phyloP scores from a whole-genome alignment of 1,284 basidiomycete species.

The Retiboletus flavoniger region DNA sequence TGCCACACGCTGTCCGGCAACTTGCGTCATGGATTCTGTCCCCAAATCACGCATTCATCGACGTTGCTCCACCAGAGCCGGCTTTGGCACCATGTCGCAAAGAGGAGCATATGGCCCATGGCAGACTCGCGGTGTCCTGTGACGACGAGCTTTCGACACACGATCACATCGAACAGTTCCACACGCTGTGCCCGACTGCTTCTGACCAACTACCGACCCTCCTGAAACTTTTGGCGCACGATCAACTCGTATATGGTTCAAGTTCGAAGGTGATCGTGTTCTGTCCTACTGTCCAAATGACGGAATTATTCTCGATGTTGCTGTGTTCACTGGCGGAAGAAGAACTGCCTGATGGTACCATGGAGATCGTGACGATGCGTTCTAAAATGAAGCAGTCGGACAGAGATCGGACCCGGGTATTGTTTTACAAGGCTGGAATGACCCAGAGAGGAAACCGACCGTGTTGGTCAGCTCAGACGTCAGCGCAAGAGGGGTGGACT shows the following conservation, averaged over 20 bases:
- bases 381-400: conserved; percentile 67
- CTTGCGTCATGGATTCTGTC: conserved; percentile 55
- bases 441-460: conserved; percentile 36
- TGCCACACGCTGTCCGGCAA: conserved; percentile 63
- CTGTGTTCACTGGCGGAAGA: conserved; percentile 49
- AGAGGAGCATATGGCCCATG: not conserved
- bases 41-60: conserved; percentile 59
- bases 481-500: conserved; percentile 88
- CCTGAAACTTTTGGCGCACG: conserved; percentile 81
- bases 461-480: conserved; percentile 89
- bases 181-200: conserved; percentile 70
- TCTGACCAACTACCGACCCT: conserved; percentile 79
- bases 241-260: conserved; percentile 76
- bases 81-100: conserved; percentile 17
- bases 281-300: conserved; percentile 87
- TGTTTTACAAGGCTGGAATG: conserved; percentile 63
- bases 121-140: not conserved
- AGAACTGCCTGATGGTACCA: conserved; percentile 50
- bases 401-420: conserved; percentile 16
- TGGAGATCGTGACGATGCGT: conserved; percentile 82
- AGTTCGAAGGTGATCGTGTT: conserved; percentile 86
- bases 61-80: conserved; percentile 50
- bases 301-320: conserved; percentile 70
- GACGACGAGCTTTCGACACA: conserved; percentile 45
- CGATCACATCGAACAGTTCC: conserved; percentile 82